Evolutionary conservation across 2,329 filamentous ascomycete genomes (phyloP), one percentile per base, ranked within the genome.

Genomic region (Nigrograna mackinnonii): DNA sequence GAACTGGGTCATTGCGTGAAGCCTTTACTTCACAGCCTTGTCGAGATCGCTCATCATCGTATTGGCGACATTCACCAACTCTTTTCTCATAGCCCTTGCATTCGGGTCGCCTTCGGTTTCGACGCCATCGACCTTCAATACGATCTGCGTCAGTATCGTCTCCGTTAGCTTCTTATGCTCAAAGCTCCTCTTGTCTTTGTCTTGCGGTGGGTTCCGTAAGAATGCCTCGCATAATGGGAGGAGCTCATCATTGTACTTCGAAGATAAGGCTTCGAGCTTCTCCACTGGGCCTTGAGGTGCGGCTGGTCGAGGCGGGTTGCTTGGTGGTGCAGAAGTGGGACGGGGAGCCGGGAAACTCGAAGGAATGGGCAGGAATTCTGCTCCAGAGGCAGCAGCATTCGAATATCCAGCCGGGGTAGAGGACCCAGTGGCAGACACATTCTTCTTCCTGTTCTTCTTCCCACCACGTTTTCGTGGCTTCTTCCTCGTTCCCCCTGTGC

Each of bases 101-200:
- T 85, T 82, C 7, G 73, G 52, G 51, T 88, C 82, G 4, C 86
- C 87, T 35, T 86, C 84, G 0, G 84, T 85, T 54, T 92, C 87
- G 3, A 92, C 82, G 17, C 79, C 84, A 62, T 94, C 89, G 28
- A 90, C 68, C 70, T 91, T 92, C 50, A 94, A 70, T 26, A 92
- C 60, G 2, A 91, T 82, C 55, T 91, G 86, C 48, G 85, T 82
- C 75, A 94, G 75, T 28, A 91, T 79, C 4, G 85, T 88, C 73
- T 94, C 89, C 4, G 82, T 84, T 14, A 94, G 67, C 62, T 80
- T 85, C 63, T 86, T 84, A 64, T 92, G 85, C 59, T 91, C 86
- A 22, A 90, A 87, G 12, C 80, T 79, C 37, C 80, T 75, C 74
- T 87, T 89, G 65, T 85, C 84, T 28, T 71, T 56, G 12, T 68